phyloP scores from a whole-genome alignment of 2,329 filamentous ascomycete species.

The Claviceps pazoutovae region DNA sequence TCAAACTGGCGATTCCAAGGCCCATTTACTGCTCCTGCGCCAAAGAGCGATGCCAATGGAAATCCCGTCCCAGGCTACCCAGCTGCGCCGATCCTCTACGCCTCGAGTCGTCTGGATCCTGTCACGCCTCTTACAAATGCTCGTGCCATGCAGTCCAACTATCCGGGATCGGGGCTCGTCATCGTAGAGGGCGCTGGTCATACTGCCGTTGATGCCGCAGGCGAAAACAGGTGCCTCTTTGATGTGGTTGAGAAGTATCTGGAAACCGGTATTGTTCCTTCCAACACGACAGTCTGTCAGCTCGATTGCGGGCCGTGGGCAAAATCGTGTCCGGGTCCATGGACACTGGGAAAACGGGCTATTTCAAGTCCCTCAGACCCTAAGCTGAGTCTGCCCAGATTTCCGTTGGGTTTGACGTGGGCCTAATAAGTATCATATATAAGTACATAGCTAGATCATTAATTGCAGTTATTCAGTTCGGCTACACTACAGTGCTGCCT shows the following conservation, averaged over 20 bases:
- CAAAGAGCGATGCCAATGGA: slow-evolving; percentile 5
- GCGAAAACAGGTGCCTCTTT: slow-evolving; percentile 11
- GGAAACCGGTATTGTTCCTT: slow-evolving; percentile 17
- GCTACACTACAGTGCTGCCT: neutral
- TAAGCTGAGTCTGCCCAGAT: neutral
- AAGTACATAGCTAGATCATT: neutral
- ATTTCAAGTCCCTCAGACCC: neutral
- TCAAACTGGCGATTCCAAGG: slow-evolving; percentile 21
- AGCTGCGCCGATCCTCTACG: slow-evolving; percentile 19
- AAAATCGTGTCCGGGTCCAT: neutral
- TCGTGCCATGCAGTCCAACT: slow-evolving; percentile 15
- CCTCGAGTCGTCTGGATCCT: slow-evolving; percentile 27
- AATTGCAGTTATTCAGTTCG: neutral
- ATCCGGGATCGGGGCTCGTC: slow-evolving; percentile 16
- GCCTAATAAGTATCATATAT: neutral
- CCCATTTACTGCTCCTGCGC: slow-evolving; percentile 8
- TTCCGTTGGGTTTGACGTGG: neutral
- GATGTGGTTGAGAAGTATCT: slow-evolving; percentile 14
- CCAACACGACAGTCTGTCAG: slow-evolving; percentile 5
- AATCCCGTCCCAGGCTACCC: slow-evolving; percentile 1
- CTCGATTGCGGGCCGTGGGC: slow-evolving; percentile 10
- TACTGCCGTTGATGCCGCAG: slow-evolving; percentile 6
- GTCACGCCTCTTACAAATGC: slow-evolving; percentile 25
- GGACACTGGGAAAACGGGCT: neutral
- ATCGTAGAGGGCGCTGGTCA: slow-evolving; percentile 19